Conservation (phyloP, 2,329 filamentous ascomycete genomes). For the Eutypa lata region DNA sequence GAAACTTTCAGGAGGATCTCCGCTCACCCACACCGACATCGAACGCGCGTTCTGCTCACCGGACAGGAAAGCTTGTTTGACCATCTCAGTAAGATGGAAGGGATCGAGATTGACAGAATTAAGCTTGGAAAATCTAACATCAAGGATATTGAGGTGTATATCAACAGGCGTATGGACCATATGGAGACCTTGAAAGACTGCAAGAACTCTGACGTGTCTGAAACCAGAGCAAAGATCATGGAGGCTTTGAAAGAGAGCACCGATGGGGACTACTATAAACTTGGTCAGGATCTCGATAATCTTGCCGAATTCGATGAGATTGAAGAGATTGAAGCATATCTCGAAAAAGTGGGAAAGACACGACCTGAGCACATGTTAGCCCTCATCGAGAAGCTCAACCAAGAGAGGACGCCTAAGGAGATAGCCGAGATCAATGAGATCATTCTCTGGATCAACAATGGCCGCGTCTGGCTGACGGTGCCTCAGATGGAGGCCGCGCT, state of each 20-base stretch:
- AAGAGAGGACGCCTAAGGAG: background rate
- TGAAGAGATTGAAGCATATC: background rate
- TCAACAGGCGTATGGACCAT: background rate
- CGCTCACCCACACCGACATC: background rate
- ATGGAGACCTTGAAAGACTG: background rate
- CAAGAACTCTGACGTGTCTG: background rate
- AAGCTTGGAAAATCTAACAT: background rate
- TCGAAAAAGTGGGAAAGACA: background rate
- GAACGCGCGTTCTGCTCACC: background rate
- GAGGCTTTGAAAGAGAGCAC: background rate
- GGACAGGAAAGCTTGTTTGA: background rate
- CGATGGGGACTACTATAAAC: background rate
- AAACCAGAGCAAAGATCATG: background rate
- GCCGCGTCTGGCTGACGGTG: background rate
- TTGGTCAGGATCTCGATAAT: background rate
- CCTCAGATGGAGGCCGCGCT: background rate
- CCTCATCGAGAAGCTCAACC: background rate
- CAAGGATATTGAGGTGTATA: background rate
- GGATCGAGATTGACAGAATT: background rate
- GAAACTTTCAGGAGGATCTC: background rate
- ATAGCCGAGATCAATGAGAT: background rate
- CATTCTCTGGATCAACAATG: background rate
- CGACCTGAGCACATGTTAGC: background rate
- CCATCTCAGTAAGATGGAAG: background rate
- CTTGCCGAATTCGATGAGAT: background rate